A percentile compares a stretch with the other conserved stretches of the same genome.
Evolutionary conservation across 169 alveolate genomes (phyloP).

Genomic region (Eimeria necatrix): DNA sequence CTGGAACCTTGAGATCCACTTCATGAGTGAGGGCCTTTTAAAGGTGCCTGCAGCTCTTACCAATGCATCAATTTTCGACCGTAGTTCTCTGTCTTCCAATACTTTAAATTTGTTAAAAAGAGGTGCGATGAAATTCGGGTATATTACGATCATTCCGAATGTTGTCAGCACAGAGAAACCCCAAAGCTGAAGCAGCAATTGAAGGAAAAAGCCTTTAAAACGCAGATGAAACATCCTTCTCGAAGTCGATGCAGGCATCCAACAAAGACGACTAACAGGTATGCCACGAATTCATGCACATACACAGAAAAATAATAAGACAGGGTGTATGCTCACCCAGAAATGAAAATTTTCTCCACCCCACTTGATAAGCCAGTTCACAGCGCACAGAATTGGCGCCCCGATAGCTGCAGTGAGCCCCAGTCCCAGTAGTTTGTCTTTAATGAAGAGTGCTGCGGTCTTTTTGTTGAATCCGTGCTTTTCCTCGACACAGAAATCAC

Average conservation of each 20-base stretch:
- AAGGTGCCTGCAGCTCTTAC: conserved; percentile 73
- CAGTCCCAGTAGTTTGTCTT: conserved; percentile 89
- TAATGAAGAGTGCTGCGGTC: conserved; percentile 87
- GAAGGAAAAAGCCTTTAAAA: too few species aligned
- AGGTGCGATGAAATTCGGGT: conserved; percentile 96
- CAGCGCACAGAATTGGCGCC: conserved; percentile 86
- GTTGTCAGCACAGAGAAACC: conserved; percentile 88
- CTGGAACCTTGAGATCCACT: too few species aligned
- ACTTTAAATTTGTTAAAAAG: conserved; percentile 96
- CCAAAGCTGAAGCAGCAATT: conserved; percentile 77
- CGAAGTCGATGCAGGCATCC: neutral
- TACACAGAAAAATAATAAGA: neutral
- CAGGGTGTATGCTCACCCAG: conserved; percentile 82
- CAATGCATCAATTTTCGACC: conserved; percentile 89
- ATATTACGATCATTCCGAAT: conserved; percentile 89
- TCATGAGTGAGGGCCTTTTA: too few species aligned
- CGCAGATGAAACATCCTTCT: too few species aligned
- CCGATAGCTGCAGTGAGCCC: conserved; percentile 86
- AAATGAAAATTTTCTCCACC: conserved; percentile 95
- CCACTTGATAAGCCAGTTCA: conserved; percentile 91
- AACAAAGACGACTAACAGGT: neutral
- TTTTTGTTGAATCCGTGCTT: conserved; percentile 94
- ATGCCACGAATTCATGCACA: neutral
- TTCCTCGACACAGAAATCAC: conserved; percentile 93
- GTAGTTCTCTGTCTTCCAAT: conserved; percentile 92